phyloP scores from a whole-genome alignment of 2,329 filamentous ascomycete species.

The Stachybotrys elegans region DNA sequence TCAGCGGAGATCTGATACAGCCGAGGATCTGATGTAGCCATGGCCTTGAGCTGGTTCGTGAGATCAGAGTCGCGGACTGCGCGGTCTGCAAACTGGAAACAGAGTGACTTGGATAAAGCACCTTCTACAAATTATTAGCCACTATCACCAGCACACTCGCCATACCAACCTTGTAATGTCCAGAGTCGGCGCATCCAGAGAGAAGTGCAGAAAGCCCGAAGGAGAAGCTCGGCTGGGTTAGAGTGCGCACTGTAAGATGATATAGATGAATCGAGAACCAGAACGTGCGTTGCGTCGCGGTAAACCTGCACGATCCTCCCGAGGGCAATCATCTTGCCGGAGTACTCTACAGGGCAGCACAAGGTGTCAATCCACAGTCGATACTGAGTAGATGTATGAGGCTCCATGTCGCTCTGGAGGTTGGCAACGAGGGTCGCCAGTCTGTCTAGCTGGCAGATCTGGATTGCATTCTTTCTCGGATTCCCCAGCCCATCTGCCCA shows the following conservation, averaged over 20 bases:
- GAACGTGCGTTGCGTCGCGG: constrained; percentile 21
- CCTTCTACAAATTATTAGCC: constrained; percentile 19
- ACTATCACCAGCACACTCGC: too few relatives aligned
- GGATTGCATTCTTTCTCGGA: constrained; percentile 21
- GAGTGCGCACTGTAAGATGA: constrained; percentile 12
- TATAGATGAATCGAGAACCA: constrained; percentile 27
- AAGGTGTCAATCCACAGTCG: constrained; percentile 29
- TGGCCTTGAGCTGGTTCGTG: constrained; percentile 8
- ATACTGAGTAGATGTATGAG: constrained; percentile 11
- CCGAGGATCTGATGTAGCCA: constrained; percentile 8
- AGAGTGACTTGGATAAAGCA: constrained; percentile 22
- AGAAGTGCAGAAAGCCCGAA: constrained; percentile 24
- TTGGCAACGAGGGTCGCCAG: constrained; percentile 17
- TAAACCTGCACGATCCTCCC: constrained; percentile 28
- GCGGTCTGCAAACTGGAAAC: constrained; percentile 26
- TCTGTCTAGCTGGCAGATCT: constrained; percentile 22
- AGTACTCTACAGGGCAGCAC: constrained; percentile 22
- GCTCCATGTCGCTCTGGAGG: constrained; percentile 7
- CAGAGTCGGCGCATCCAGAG: constrained; percentile 33
- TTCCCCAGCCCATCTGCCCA: constrained; percentile 32
- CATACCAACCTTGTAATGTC: constrained; percentile 30
- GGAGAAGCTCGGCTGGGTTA: constrained; percentile 18
- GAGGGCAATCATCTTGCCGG: constrained; percentile 21
- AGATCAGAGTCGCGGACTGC: constrained; percentile 12
- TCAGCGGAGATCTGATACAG: background rate